phyloP scores from a whole-genome alignment of 371 early-diverging fungal genomes.

The Funneliformis caledonium region DNA sequence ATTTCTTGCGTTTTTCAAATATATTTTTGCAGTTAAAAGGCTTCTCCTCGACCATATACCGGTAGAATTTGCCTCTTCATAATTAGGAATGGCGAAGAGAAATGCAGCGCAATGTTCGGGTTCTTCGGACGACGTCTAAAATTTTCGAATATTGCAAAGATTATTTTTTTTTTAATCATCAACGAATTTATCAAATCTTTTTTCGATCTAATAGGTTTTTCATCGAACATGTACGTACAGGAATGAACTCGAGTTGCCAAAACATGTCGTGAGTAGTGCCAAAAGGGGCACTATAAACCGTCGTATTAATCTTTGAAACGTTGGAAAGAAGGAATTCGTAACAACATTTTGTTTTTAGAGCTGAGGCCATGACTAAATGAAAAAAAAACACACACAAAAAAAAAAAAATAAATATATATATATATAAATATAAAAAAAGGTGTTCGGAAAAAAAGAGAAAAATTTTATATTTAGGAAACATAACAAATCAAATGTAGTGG shows the following conservation, averaged over 20 bases:
- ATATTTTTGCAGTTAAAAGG: slow-evolving; percentile 20
- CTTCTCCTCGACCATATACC: slow-evolving; percentile 29
- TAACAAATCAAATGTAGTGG: background rate
- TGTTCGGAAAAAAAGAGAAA: background rate
- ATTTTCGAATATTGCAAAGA: background rate
- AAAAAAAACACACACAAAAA: background rate
- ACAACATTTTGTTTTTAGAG: slow-evolving; percentile 26
- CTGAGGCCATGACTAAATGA: slow-evolving; percentile 10
- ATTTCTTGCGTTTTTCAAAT: slow-evolving; percentile 32
- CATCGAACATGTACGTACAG: slow-evolving; percentile 2
- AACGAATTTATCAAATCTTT: background rate
- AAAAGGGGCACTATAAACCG: slow-evolving; percentile 37
- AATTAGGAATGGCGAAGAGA: slow-evolving; percentile 35
- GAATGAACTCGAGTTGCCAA: slow-evolving; percentile 37
- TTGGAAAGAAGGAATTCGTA: slow-evolving; percentile 31
- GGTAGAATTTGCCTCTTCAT: slow-evolving; percentile 23
- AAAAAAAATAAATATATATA: background rate
- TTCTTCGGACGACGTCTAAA: slow-evolving; percentile 23
- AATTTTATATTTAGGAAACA: background rate
- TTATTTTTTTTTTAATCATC: background rate
- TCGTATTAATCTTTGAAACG: slow-evolving; percentile 14
- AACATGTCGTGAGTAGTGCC: slow-evolving; percentile 35
- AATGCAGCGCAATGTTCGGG: slow-evolving; percentile 33
- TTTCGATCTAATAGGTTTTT: background rate
- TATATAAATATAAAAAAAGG: background rate